Evolutionary conservation across 192 early-diverging fungal genomes (phyloP), one percentile per base, ranked within the genome.

Genomic region (Rhizophagus clarus): DNA sequence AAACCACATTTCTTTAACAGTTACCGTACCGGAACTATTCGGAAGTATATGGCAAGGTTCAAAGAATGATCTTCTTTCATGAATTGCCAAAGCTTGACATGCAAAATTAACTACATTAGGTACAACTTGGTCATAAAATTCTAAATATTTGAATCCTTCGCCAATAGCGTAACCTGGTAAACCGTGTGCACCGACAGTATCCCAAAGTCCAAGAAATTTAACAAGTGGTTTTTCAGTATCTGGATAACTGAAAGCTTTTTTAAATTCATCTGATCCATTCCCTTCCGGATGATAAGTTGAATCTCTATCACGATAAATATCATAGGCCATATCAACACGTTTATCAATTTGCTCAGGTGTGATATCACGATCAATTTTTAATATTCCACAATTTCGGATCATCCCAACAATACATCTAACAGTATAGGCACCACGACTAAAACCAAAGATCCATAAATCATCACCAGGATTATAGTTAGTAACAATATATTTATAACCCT

Each of bases 391-490:
- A 62, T 81, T 81, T 68, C 77, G 42, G 67, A 81, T 81, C 81
- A 81, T 77, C 9, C 81, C 81, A 10, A 40, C 75, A 42, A 81
- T 74, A 63, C 75, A 72, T 77, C 81, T 74, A 2, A 72, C 60
- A 24, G 75, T 81, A 67, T 81, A 81, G 17, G 68, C 68, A 1
- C 81, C 81, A 64, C 81, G 75, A 64, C 81, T 81, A 15, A 72
- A 63, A 24, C 81, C 81, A 47, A 81, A 77, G 80, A 81, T 85
- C 80, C 67, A 93, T 77, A 77, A 84, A 82, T 66, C 89, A 10
- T 66, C 28, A 29, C 26, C 28, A 66, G n/a, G 24, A 66, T 66
- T 66, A 66, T 66, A 66, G 24, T 28, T 29, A 12, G 11, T 14
- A 14, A 66, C 63, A 15, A 66, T 66, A 29, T 66, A 28, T 29